Conservation (phyloP, 139 green algal genomes). For the Chlorella sp. region DNA sequence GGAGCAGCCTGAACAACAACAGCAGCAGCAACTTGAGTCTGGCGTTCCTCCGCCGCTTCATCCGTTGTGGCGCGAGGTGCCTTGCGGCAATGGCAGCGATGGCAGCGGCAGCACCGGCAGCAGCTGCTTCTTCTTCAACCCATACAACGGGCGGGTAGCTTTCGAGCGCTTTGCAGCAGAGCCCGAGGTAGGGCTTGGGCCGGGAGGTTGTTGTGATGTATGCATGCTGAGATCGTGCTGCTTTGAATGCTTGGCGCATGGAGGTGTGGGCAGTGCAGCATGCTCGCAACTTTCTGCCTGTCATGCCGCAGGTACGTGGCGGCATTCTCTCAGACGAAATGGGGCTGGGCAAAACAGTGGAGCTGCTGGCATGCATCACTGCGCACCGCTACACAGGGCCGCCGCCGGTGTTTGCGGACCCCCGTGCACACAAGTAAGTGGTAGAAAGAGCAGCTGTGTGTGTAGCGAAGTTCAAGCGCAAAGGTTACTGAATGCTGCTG, state of each 20-base stretch:
- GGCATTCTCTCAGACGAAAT: conserved; percentile 76
- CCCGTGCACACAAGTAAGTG: background rate
- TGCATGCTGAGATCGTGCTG: too few species aligned
- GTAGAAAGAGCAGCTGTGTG: background rate
- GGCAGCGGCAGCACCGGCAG: background rate
- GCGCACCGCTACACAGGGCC: conserved; percentile 56
- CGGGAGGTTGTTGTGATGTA: too few species aligned
- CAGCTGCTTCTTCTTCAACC: conserved; percentile 63
- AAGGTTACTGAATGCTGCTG: too few species aligned
- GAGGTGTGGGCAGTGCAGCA: too few species aligned
- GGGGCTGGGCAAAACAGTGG: conserved; percentile 89
- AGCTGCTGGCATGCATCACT: conserved; percentile 89
- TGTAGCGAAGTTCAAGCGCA: too few species aligned
- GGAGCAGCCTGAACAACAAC: conserved; percentile 5
- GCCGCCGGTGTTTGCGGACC: conserved; percentile 4
- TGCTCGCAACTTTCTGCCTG: too few species aligned
- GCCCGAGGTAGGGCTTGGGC: conserved; percentile 7
- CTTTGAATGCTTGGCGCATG: too few species aligned
- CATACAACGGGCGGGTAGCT: conserved; percentile 51
- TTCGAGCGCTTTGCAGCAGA: conserved; percentile 30
- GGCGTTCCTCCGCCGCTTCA: conserved; percentile 42
- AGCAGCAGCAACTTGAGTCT: background rate
- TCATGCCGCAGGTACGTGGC: conserved; percentile 30
- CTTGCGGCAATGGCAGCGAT: background rate
- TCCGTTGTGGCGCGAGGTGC: conserved; percentile 69